Evolutionary conservation across 345 rosid genomes (phyloP).

Genomic region (Bruguiera parviflora): DNA sequence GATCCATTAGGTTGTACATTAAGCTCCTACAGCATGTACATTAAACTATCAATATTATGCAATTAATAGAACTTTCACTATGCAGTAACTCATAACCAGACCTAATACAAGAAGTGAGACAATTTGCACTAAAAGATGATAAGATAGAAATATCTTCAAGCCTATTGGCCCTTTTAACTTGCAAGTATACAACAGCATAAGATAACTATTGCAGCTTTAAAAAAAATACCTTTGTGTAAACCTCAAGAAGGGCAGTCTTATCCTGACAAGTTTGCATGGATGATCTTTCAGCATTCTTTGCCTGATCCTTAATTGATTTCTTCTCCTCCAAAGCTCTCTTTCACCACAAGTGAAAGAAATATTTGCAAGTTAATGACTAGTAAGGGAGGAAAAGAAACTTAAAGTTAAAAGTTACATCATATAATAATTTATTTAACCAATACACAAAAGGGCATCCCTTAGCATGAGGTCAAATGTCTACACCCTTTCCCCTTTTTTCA

Average conservation of each 20-base stretch:
- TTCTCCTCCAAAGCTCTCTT: conserved; percentile 88
- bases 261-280: conserved; percentile 70
- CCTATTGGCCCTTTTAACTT: neutral
- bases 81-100: neutral
- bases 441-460: neutral
- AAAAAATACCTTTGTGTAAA: conserved; percentile 64
- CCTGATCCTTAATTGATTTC: conserved; percentile 56
- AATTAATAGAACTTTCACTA: neutral
- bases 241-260: conserved; percentile 60
- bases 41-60: conserved; percentile 3
- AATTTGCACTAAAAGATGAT: neutral
- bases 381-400: neutral
- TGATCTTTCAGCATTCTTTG: conserved; percentile 60
- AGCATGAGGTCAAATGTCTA: no score
- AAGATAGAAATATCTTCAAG: neutral
- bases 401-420: neutral
- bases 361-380: conserved; percentile 3
- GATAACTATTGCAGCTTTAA: conserved; percentile 7
- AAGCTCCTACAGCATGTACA: no score
- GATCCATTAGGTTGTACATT: no score
- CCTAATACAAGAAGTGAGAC: neutral
- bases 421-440: neutral
- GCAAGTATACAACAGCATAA: conserved; percentile 11
- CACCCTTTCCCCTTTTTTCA: no score
- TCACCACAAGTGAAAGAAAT: conserved; percentile 7